Evolutionary conservation across 768 basidiomycete genomes (phyloP), one percentile per base, ranked within the genome.

Genomic region (Lentinula lateritia): DNA sequence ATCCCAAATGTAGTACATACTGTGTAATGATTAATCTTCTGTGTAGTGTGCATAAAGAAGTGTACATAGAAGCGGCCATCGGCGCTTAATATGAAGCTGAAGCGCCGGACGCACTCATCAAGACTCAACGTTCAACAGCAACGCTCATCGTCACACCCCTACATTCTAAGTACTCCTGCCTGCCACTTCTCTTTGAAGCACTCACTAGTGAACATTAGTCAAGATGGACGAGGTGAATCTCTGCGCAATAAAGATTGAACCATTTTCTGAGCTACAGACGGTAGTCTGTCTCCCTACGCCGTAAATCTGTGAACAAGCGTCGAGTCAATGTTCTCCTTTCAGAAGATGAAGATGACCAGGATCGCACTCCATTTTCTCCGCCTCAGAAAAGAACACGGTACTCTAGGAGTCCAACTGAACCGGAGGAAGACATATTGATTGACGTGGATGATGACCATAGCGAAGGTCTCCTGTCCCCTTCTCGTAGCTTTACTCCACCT

Each of bases 301-400:
- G 58, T 16, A 59, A 59, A 59, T 48, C 58, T 35, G 5, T 43
- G 1, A 54, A 54, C 41, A 59, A 59, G 38, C 58, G 58, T 50
- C 28, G 43, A 38, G 45, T 38, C 42, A 43, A 39, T 41, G 18
- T 20, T 43, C 38, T 59, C 28, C 38, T 35, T 46, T 59, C 58
- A 13, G 58, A 59, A 38, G 43, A 46, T 8, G 58, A 59, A 23
- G 58, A 59, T 32, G 58, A 59, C 36, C 32, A 35, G 43, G 18
- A 58, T 28, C 42, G 5, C 15, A 2, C 23, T 43, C 55, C 34
- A 5, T 50, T 46, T 4, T 15, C 58, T n/a, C 58, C 58, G 18
- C 36, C 58, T 36, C 43, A 46, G 23, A 56, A 56, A 32, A 42
- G 32, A 56, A 5, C 23, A 6, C 38, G 39, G 28, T 56, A 56